Evolutionary conservation across 2,329 filamentous ascomycete genomes (phyloP).

Genomic region (Fusarium subglutinans): DNA sequence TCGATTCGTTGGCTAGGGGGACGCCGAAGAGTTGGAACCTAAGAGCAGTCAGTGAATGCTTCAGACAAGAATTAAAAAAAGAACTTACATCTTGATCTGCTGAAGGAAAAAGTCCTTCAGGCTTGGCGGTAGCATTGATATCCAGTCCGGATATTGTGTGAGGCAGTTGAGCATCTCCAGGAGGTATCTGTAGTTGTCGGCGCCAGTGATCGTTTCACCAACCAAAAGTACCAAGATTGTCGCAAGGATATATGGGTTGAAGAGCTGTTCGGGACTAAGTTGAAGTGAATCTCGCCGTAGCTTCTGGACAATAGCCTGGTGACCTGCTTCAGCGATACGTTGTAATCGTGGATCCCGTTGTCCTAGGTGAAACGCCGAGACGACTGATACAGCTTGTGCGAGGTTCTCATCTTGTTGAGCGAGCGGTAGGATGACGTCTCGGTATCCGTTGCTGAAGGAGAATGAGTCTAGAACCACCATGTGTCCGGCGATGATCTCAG

Average conservation of each 20-base stretch:
- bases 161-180: constrained; percentile 50
- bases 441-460: constrained; percentile 48
- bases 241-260: constrained; percentile 49
- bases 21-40: constrained; percentile 47
- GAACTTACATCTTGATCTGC: constrained; percentile 45
- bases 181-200: constrained; percentile 49
- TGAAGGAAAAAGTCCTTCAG: constrained; percentile 44
- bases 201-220: constrained; percentile 53
- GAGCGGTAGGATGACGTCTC: constrained; percentile 51
- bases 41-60: not conserved
- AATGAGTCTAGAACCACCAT: constrained; percentile 52
- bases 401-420: constrained; percentile 50
- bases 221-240: constrained; percentile 52
- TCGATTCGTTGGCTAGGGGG: constrained; percentile 41
- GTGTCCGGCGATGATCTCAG: constrained; percentile 48
- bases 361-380: constrained; percentile 51
- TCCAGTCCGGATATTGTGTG: constrained; percentile 30
- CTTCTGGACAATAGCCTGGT: constrained; percentile 48
- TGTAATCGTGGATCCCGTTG: constrained; percentile 45
- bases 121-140: constrained; percentile 19
- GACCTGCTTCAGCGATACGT: constrained; percentile 46
- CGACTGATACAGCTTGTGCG: constrained; percentile 49
- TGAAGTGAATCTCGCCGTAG: constrained; percentile 46
- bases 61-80: too few species aligned
- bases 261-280: constrained; percentile 43